Conservation (phyloP, 176 grass and related monocot species). For the Rhynchospora pubera region DNA sequence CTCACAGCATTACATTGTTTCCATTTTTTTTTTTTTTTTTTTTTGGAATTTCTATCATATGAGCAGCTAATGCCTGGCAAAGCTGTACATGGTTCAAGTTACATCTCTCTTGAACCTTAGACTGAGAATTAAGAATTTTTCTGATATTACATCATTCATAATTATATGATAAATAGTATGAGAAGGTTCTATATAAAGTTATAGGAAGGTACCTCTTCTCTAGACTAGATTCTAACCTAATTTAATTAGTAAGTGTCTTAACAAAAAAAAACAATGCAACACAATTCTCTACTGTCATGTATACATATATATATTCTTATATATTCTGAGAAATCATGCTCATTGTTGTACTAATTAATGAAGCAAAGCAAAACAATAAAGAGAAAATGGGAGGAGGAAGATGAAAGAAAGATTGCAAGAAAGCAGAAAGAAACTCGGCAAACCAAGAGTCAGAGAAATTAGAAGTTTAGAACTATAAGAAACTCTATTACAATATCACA, state of each 20-base stretch:
- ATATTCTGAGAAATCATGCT: not conserved
- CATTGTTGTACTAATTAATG: not conserved
- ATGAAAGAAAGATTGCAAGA: not conserved
- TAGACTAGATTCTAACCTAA: not conserved
- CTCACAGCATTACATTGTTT: no score
- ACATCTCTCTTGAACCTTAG: not conserved
- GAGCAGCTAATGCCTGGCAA: not conserved
- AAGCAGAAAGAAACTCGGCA: not conserved
- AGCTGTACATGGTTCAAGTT: not conserved
- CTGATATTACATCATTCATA: not conserved
- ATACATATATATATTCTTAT: not conserved
- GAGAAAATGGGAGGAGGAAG: not conserved
- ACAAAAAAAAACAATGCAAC: not conserved
- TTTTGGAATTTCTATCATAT: not conserved
- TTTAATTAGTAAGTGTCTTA: not conserved
- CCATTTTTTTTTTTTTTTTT: not conserved
- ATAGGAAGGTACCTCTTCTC: not conserved
- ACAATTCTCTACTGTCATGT: not conserved
- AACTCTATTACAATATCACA: not conserved
- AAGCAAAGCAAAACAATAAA: not conserved
- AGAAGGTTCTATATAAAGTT: not conserved
- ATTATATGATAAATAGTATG: not conserved
- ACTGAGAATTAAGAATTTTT: not conserved
- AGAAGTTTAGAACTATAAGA: not conserved
- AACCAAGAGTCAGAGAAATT: not conserved